These are phyloP conservation scores for Botrytis cinerea DNA, from an alignment of 2,329 filamentous ascomycete species.

Conservation along the genomic window DNA sequence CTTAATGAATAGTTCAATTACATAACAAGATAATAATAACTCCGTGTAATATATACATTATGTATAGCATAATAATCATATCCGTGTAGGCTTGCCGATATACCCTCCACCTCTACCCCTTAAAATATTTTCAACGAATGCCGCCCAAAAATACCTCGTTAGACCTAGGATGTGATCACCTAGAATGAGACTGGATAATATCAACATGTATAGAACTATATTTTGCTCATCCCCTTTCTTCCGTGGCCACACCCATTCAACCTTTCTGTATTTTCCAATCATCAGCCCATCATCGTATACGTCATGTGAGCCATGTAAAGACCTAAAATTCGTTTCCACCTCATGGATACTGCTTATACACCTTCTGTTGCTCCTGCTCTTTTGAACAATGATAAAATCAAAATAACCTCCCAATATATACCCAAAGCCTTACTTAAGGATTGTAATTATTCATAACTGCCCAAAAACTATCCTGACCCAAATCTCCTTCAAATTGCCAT, in stretches of 20 bases:
- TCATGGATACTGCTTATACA: not conserved
- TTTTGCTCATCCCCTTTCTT: not conserved
- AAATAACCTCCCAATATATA: not conserved
- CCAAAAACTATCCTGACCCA: slow-evolving; percentile 58
- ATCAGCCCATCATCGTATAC: not conserved
- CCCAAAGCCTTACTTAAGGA: not conserved
- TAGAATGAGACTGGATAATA: not conserved
- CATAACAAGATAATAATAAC: not conserved
- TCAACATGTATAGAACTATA: not conserved
- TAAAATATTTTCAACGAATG: not conserved
- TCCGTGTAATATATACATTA: not conserved
- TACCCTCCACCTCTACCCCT: not conserved
- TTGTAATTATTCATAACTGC: slow-evolving; percentile 53
- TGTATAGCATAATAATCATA: not conserved
- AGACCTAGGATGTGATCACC: not conserved
- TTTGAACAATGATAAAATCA: not conserved
- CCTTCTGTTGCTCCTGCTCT: not conserved
- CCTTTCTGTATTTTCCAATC: not conserved
- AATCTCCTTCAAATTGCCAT: slow-evolving; percentile 58
- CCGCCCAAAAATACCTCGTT: not conserved
- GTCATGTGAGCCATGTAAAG: no score
- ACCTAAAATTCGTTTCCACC: not conserved
- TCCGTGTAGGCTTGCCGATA: not conserved
- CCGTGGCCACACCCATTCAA: not conserved
- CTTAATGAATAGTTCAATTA: not conserved